Evolutionary conservation across 345 rosid genomes (phyloP), one percentile per base, ranked within the genome.

Genomic region (Microthlaspi erraticum): DNA sequence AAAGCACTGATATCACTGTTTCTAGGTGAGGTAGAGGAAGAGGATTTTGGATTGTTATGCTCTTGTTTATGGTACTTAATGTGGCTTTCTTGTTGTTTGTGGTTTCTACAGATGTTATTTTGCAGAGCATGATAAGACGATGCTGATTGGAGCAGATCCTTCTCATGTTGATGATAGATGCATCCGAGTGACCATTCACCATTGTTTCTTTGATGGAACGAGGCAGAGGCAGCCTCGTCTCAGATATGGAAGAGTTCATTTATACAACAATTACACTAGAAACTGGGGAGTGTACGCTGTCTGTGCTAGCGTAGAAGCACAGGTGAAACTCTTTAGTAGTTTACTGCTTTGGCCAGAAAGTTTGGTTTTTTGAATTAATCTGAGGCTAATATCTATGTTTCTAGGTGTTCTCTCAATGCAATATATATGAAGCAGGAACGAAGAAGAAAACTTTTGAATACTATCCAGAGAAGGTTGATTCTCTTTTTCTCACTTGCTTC

Each of bases 281-380:
- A 85, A 86, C 82, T 93, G 97, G 98, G 88, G 80, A 9, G 57
- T 93, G 42, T 93, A 93, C 68, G 97, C 98, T 68, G 90, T 93
- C 52, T 91, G 96, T 73, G 97, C 97, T 16, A 88, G 97, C 50
- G 96, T 93, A 29, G 97, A 89, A 84, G 78, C 98, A 23, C 93
- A 91, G 97, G 96, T 91, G 64, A 39, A 48, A 42, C 13, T 57
- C 54, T 66, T 38, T 49, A 9, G 10, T 26, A 1, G 18, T 43
- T 74, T 4, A 32, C 49, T 64, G 20, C 44, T 51, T 12, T 23
- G 46, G n/a, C 38, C 42, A 17, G 34, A 37, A 2, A 19, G 37
- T 34, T 48, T 31, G 11, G 8, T 29, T 2, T 29, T 7, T 44
- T 2, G 26, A 7, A 32, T 45, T 2, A 38, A 51, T 10, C 14